Conservation (phyloP, 129 eudicot species). For the Ambrosia artemisiifolia region DNA sequence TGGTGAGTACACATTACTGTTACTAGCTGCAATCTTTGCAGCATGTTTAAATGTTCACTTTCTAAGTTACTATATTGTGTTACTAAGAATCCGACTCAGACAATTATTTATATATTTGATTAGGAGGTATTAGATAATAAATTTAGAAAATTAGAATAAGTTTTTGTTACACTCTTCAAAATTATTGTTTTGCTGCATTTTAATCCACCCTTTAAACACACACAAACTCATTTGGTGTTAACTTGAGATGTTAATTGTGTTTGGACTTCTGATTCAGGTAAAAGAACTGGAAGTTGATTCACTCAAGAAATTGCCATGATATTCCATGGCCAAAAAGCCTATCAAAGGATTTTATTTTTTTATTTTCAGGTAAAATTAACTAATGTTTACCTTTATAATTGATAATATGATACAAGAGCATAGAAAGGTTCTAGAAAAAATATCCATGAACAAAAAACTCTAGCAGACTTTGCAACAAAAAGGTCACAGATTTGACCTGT, state of each 20-base stretch:
- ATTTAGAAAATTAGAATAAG: neutral
- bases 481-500: too few relatives aligned
- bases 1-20: too few relatives aligned
- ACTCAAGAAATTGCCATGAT: too few relatives aligned
- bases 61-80: neutral
- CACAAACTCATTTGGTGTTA: neutral
- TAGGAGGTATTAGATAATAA: neutral
- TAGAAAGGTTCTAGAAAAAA: too few relatives aligned
- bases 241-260: neutral
- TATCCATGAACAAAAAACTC: too few relatives aligned
- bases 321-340: too few relatives aligned
- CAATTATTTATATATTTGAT: neutral
- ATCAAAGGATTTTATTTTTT: too few relatives aligned
- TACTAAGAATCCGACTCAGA: neutral
- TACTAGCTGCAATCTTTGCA: neutral
- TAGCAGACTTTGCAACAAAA: too few relatives aligned
- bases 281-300: conserved; percentile 71
- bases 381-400: too few relatives aligned
- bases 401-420: too few relatives aligned
- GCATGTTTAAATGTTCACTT: neutral
- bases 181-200: neutral
- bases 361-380: too few relatives aligned
- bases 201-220: neutral
- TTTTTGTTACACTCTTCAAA: too few relatives aligned
- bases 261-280: conserved; percentile 36